These are phyloP conservation scores for Lactifluus volemus DNA, from an alignment of 768 basidiomycete species.

Conservation along the genomic window DNA sequence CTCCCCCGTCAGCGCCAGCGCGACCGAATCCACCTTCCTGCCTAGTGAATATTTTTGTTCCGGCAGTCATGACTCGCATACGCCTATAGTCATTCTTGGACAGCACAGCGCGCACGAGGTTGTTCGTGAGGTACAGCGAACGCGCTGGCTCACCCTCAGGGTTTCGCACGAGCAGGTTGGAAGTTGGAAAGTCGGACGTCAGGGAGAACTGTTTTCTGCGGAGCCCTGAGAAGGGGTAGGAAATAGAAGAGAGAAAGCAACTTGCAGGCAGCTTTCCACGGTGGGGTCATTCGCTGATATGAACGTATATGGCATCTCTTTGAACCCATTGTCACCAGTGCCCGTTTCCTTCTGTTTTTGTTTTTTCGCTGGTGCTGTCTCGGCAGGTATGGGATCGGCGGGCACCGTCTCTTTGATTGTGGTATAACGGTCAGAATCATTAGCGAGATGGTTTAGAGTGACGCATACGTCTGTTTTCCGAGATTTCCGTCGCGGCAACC, in stretches of 20 bases:
- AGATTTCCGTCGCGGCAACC: background rate
- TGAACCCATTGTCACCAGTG: constrained; percentile 31
- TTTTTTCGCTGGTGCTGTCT: constrained; percentile 5
- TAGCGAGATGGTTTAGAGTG: background rate
- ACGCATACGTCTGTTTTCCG: constrained; percentile 1
- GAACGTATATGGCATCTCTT: constrained; percentile 89
- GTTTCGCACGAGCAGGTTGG: constrained; percentile 82
- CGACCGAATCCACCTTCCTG: constrained; percentile 54
- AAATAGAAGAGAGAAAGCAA: constrained; percentile 12
- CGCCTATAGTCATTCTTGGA: constrained; percentile 73
- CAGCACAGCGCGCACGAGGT: constrained; percentile 74
- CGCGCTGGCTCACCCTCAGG: constrained; percentile 62
- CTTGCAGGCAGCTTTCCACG: constrained; percentile 66
- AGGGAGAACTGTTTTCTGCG: constrained; percentile 66
- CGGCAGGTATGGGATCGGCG: background rate
- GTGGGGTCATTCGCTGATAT: constrained; percentile 61
- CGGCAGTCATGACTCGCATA: constrained; percentile 84
- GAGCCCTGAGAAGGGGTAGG: background rate
- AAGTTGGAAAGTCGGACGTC: constrained; percentile 56
- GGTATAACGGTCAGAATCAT: background rate
- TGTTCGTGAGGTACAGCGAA: constrained; percentile 83
- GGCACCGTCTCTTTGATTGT: background rate
- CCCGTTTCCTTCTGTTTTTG: constrained; percentile 22
- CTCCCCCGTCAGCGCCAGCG: background rate
- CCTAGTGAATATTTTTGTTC: constrained; percentile 86